Conservation (phyloP, 2,329 filamentous ascomycete genomes). For the Aspergillus novofumigatus region DNA sequence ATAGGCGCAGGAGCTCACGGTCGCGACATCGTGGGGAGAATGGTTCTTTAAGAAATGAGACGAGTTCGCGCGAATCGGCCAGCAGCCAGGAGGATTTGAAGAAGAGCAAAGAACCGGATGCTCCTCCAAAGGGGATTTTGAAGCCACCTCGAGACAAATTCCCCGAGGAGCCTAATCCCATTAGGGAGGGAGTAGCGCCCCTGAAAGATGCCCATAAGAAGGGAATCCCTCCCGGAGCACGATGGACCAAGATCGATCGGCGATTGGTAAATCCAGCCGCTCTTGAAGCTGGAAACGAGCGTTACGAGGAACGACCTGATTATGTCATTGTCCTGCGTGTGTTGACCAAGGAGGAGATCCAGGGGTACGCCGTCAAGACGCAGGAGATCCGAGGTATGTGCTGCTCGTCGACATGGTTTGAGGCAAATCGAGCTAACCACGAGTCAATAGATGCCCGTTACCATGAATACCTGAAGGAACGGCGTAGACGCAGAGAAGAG, state of each 20-base stretch:
- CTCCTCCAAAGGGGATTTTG: constrained; percentile 73
- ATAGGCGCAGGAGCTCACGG: constrained; percentile 20
- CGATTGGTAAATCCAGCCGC: constrained; percentile 86
- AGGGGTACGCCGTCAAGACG: constrained; percentile 77
- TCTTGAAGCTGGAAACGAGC: constrained; percentile 77
- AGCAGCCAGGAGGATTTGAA: constrained; percentile 20
- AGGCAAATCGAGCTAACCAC: constrained; percentile 10
- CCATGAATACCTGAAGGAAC: constrained; percentile 32
- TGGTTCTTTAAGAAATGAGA: constrained; percentile 8
- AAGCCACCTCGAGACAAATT: constrained; percentile 79
- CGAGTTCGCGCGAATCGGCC: constrained; percentile 13
- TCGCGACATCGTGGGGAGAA: constrained; percentile 20
- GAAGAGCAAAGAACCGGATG: constrained; percentile 56
- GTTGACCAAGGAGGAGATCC: constrained; percentile 82
- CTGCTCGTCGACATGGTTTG: neutral
- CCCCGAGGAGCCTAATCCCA: constrained; percentile 76
- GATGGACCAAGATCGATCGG: constrained; percentile 91
- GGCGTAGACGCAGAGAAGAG: constrained; percentile 42
- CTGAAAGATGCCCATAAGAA: constrained; percentile 76
- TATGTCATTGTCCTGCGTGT: constrained; percentile 91
- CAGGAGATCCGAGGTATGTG: constrained; percentile 71
- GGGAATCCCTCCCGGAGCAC: constrained; percentile 71
- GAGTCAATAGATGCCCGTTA: constrained; percentile 30
- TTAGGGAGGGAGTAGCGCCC: constrained; percentile 88
- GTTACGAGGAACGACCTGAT: constrained; percentile 87